Conservation (phyloP, 139 green algal species). For the Raphidocelis subcapitata region DNA sequence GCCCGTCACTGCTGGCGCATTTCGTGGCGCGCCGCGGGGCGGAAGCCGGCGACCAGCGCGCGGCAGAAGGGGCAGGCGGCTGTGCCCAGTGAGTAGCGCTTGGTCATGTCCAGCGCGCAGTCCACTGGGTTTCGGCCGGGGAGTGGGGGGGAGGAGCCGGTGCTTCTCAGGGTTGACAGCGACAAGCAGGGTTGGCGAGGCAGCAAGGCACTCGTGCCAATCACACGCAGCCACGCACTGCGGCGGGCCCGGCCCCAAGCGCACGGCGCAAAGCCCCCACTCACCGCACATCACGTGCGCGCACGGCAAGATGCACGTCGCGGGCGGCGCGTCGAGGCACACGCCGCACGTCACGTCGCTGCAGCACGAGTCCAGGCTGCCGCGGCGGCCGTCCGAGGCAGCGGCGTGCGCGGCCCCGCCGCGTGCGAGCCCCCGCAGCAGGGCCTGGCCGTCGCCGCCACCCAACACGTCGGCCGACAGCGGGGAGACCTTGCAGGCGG, state of each 20-base stretch:
- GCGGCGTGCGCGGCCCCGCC: neutral
- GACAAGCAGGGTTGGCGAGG: too few relatives aligned
- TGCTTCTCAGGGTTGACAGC: too few relatives aligned
- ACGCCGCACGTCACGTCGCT: conserved; percentile 9
- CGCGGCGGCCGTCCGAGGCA: neutral
- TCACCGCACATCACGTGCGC: conserved; percentile 28
- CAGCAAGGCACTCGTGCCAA: too few relatives aligned
- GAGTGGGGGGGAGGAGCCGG: too few relatives aligned
- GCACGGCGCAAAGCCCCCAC: neutral
- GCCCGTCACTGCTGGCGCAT: too few relatives aligned
- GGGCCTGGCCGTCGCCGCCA: neutral
- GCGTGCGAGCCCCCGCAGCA: conserved; percentile 1
- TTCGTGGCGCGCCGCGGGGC: too few relatives aligned
- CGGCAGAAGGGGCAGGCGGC: conserved; percentile 31
- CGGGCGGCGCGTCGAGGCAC: conserved; percentile 18
- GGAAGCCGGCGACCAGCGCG: conserved; percentile 18
- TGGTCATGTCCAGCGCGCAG: conserved; percentile 22
- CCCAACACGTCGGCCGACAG: neutral
- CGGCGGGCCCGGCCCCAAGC: neutral
- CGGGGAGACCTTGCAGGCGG: neutral
- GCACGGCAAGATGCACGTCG: conserved; percentile 21
- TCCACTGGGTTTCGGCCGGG: neutral
- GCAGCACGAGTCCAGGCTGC: neutral
- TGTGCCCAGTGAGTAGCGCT: conserved; percentile 22
- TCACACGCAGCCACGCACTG: neutral